Percentiles rank a stretch among this genome's conserved stretches.
phyloP scores from a whole-genome alignment of 768 basidiomycete genomes.

The Atractiella rhizophila region DNA sequence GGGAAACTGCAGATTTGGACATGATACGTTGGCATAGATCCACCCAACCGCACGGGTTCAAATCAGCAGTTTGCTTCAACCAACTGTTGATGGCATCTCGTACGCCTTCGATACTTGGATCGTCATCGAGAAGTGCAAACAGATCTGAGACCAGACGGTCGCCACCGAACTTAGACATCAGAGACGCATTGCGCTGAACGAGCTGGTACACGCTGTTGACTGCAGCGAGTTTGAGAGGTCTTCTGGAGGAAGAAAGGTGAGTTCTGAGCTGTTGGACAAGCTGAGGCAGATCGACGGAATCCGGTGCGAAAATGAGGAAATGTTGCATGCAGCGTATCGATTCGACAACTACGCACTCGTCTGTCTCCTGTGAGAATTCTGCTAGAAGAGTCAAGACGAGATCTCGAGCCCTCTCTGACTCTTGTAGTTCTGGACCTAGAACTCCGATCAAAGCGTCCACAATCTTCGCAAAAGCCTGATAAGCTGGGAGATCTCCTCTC shows the following conservation, averaged over 20 bases:
- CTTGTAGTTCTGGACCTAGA: constrained; percentile 83
- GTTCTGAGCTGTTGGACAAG: constrained; percentile 51
- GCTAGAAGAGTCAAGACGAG: constrained; percentile 61
- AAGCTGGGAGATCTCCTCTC: constrained; percentile 71
- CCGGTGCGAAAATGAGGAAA: constrained; percentile 81
- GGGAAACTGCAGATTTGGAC: constrained; percentile 68
- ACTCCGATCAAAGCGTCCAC: constrained; percentile 82
- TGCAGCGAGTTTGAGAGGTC: constrained; percentile 72
- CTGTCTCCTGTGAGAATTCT: constrained; percentile 58
- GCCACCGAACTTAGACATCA: constrained; percentile 78
- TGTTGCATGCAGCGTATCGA: constrained; percentile 92
- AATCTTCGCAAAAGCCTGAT: constrained; percentile 71
- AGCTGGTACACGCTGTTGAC: constrained; percentile 93
- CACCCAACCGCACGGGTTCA: constrained; percentile 92
- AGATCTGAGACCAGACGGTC: constrained; percentile 81
- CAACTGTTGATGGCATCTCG: constrained; percentile 77
- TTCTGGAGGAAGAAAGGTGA: constrained; percentile 51
- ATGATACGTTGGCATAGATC: constrained; percentile 92
- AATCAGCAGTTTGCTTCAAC: constrained; percentile 77
- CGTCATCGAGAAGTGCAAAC: constrained; percentile 83
- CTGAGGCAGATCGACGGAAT: constrained; percentile 53
- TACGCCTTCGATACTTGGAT: constrained; percentile 78
- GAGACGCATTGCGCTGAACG: constrained; percentile 74
- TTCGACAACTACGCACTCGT: constrained; percentile 70
- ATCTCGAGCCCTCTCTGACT: constrained; percentile 50